phyloP scores from a whole-genome alignment of 2,329 filamentous ascomycete genomes.

The Monilinia laxa region DNA sequence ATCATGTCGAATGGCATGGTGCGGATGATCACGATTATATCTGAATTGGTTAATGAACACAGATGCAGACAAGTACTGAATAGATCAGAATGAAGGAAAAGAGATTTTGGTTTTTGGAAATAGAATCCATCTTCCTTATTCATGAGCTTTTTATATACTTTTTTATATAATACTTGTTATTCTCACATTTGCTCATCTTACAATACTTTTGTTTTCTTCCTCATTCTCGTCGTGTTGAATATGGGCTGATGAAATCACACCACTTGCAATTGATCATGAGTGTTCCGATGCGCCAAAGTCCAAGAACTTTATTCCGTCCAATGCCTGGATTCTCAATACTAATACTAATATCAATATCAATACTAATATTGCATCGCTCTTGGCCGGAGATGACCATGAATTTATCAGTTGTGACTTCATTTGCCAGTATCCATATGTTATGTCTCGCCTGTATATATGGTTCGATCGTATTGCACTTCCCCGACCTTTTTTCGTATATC shows the following conservation, averaged over 20 bases:
- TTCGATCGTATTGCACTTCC: too few species aligned
- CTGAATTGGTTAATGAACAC: background rate
- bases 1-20: slow-evolving; percentile 31
- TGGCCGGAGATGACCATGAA: background rate
- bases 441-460: too few species aligned
- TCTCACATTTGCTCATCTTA: too few species aligned
- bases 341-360: background rate
- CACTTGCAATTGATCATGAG: slow-evolving; percentile 1
- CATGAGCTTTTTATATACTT: too few species aligned
- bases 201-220: too few species aligned
- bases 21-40: background rate
- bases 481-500: too few species aligned
- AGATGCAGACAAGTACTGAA: background rate
- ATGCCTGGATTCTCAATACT: background rate
- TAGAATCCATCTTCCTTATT: too few species aligned
- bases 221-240: background rate
- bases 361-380: background rate
- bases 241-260: slow-evolving; percentile 16
- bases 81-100: background rate
- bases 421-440: background rate
- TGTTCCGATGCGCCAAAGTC: slow-evolving; percentile 4
- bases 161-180: background rate
- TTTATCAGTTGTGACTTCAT: background rate
- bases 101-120: too few species aligned
- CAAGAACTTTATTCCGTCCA: too few species aligned